phyloP scores from a whole-genome alignment of 257 asterid species.

The Solanum rostratum region DNA sequence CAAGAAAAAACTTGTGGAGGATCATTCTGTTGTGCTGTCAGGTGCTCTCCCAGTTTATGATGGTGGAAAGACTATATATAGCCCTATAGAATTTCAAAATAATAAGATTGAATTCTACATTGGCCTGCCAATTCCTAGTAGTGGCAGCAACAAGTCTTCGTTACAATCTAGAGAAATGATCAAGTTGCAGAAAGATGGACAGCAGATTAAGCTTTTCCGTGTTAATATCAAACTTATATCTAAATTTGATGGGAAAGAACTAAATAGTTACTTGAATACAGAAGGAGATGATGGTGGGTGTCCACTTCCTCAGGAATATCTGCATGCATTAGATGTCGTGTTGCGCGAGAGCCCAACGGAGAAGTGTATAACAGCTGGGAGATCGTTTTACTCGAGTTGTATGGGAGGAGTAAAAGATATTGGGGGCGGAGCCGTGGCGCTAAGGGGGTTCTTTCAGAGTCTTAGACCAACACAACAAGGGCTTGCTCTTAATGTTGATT shows the following conservation, averaged over 20 bases:
- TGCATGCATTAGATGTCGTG: conserved; percentile 88
- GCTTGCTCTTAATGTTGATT: conserved; percentile 81
- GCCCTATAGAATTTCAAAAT: conserved; percentile 64
- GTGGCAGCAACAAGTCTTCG: background rate
- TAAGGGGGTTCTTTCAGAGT: conserved; percentile 91
- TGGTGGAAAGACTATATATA: conserved; percentile 65
- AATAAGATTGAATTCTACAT: conserved; percentile 60
- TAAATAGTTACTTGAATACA: conserved; percentile 34
- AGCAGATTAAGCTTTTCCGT: conserved; percentile 41
- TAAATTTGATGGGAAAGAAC: conserved; percentile 56
- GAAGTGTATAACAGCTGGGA: conserved; percentile 53
- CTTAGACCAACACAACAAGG: conserved; percentile 92
- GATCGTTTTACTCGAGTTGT: conserved; percentile 55
- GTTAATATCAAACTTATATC: conserved; percentile 76
- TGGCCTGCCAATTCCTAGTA: conserved; percentile 41
- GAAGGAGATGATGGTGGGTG: conserved; percentile 31
- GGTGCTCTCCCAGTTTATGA: conserved; percentile 72
- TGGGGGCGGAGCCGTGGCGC: conserved; percentile 85
- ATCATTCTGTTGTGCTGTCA: conserved; percentile 34
- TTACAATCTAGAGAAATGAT: background rate
- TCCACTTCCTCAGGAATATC: conserved; percentile 88
- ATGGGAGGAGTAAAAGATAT: conserved; percentile 75
- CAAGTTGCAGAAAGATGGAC: conserved; percentile 4
- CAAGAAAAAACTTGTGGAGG: conserved; percentile 56
- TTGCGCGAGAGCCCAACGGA: conserved; percentile 58